Evolutionary conservation across 768 basidiomycete genomes (phyloP).

Genomic region (Auricularia sp.): DNA sequence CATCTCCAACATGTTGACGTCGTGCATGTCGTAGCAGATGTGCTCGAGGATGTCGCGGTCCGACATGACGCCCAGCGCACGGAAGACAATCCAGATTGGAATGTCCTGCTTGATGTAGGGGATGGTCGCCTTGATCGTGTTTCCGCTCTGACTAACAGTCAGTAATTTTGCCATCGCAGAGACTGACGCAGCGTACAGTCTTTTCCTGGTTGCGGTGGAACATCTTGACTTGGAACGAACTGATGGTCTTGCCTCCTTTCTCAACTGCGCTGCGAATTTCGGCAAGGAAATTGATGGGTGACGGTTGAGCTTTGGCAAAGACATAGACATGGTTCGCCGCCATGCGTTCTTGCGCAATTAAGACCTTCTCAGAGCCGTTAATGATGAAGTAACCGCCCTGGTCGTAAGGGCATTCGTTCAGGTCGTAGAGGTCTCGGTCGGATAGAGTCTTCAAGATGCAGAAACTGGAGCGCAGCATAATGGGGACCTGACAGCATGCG

Average conservation of each 20-base stretch:
- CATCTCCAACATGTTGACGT: constrained; percentile 94
- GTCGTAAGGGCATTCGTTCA: constrained; percentile 98
- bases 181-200: constrained; percentile 44
- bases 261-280: constrained; percentile 97
- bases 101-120: constrained; percentile 98
- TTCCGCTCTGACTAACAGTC: constrained; percentile 49
- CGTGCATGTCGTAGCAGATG: constrained; percentile 96
- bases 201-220: constrained; percentile 85
- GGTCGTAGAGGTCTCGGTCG: constrained; percentile 74
- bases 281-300: constrained; percentile 89
- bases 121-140: constrained; percentile 92
- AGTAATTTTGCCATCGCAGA: constrained; percentile 3
- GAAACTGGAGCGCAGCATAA: constrained; percentile 94
- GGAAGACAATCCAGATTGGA: constrained; percentile 98
- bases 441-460: constrained; percentile 77
- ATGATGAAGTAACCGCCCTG: constrained; percentile 99
- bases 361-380: constrained; percentile 98
- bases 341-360: constrained; percentile 99
- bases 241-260: constrained; percentile 96
- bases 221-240: constrained; percentile 96
- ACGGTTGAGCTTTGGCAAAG: constrained; percentile 94
- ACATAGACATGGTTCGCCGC: constrained; percentile 99
- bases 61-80: constrained; percentile 92
- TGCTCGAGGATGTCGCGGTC: constrained; percentile 97
- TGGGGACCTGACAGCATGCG: constrained; percentile 59